These are phyloP conservation scores for Tetragonia tetragonoides DNA, from an alignment of 148 eudicot genomes.

Conservation along the genomic window DNA sequence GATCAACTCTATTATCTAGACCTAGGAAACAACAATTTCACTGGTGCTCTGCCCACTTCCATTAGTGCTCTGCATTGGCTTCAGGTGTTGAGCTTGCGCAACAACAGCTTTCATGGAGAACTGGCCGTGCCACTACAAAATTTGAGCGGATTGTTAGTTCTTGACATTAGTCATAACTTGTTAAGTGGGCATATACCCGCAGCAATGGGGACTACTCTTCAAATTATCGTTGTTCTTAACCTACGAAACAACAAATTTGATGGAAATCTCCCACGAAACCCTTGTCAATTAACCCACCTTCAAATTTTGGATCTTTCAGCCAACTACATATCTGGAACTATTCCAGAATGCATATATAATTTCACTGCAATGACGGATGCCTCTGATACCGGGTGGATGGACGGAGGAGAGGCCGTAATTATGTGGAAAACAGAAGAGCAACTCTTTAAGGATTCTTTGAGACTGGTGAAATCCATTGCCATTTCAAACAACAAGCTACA, in stretches of 20 bases:
- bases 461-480: not conserved
- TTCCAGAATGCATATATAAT: slow-evolving; percentile 20
- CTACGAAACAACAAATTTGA: not conserved
- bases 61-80: too few species aligned
- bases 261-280: slow-evolving; percentile 5
- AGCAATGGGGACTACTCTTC: not conserved
- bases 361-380: not conserved
- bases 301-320: slow-evolving; percentile 19
- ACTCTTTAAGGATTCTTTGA: not conserved
- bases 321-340: slow-evolving; percentile 20
- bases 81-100: too few species aligned
- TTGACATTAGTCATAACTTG: not conserved
- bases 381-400: too few species aligned
- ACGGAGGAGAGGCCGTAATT: not conserved
- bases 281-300: slow-evolving; percentile 15
- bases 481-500: not conserved
- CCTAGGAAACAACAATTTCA: too few species aligned
- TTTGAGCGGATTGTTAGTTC: too few species aligned
- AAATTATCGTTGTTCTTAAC: not conserved
- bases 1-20: too few species aligned
- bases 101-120: too few species aligned
- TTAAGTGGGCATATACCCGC: not conserved
- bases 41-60: too few species aligned
- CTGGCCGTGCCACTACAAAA: too few species aligned
- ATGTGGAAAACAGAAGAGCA: slow-evolving; percentile 6